phyloP scores from a whole-genome alignment of 345 rosid genomes.

The Camelina hispida region DNA sequence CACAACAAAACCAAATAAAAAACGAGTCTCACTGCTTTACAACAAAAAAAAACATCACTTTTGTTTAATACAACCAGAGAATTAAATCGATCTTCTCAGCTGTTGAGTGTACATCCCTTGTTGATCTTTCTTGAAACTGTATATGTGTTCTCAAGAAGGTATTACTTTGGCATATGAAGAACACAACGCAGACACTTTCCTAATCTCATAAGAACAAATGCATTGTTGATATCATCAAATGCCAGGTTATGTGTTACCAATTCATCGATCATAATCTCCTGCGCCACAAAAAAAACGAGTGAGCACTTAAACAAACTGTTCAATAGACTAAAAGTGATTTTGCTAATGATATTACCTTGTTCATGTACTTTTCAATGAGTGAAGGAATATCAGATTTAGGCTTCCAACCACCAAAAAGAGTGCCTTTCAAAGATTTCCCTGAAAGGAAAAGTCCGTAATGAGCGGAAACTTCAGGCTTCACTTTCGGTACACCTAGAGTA shows the following conservation, averaged over 20 bases:
- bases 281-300: constrained; percentile 6
- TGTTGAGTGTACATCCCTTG: background rate
- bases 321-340: background rate
- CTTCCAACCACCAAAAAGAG: constrained; percentile 88
- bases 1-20: constrained; percentile 11
- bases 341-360: constrained; percentile 54
- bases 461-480: constrained; percentile 74
- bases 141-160: background rate
- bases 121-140: constrained; percentile 13
- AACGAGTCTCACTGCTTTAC: background rate
- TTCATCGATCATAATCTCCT: constrained; percentile 84
- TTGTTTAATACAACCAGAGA: too few species aligned
- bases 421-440: constrained; percentile 81
- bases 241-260: constrained; percentile 69
- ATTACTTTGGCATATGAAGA: constrained; percentile 71
- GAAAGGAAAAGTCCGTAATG: constrained; percentile 75
- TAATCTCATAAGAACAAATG: constrained; percentile 79
- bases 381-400: constrained; percentile 91
- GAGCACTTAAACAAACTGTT: background rate
- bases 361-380: constrained; percentile 73
- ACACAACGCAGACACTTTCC: constrained; percentile 87
- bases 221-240: constrained; percentile 76
- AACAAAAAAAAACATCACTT: too few species aligned
- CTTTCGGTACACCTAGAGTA: constrained; percentile 91
- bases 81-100: too few species aligned